Percentiles rank a stretch among this genome's conserved stretches.
phyloP scores from a whole-genome alignment of 2,329 filamentous ascomycete species.

The Xylariaceae sp. region DNA sequence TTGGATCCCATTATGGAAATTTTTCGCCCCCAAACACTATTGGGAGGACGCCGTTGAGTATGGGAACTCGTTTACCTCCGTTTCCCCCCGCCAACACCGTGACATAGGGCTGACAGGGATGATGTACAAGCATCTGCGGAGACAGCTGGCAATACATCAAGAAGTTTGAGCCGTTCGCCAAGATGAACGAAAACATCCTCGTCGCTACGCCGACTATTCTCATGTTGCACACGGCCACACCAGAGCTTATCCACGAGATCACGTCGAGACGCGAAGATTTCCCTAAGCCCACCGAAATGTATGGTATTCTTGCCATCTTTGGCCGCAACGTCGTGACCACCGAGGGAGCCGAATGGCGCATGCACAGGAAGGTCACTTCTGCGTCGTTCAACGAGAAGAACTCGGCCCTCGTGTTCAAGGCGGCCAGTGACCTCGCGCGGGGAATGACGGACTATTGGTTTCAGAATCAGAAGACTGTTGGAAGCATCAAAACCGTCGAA shows the following conservation, averaged over 20 bases:
- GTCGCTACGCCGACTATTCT: constrained; percentile 54
- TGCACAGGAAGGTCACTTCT: constrained; percentile 67
- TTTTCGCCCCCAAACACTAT: constrained; percentile 48
- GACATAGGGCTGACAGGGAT: constrained; percentile 4
- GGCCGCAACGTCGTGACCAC: constrained; percentile 68
- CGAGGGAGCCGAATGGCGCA: constrained; percentile 65
- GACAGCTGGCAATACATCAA: constrained; percentile 57
- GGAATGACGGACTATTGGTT: constrained; percentile 59
- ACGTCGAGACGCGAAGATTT: constrained; percentile 64
- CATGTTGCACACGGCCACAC: constrained; percentile 55
- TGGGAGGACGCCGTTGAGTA: constrained; percentile 60
- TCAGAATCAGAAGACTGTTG: constrained; percentile 33
- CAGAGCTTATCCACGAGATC: constrained; percentile 63
- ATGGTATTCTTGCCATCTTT: constrained; percentile 58
- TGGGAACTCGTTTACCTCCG: constrained; percentile 26
- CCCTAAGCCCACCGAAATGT: constrained; percentile 62
- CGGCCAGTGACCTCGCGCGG: constrained; percentile 59
- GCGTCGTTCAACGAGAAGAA: constrained; percentile 75
- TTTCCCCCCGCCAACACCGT: neutral
- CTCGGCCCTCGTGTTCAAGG: constrained; percentile 61
- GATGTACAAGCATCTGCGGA: constrained; percentile 35
- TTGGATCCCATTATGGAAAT: constrained; percentile 53
- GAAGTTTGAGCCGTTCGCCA: constrained; percentile 54
- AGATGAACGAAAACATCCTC: constrained; percentile 60
- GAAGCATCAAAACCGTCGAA: constrained; percentile 53